Conservation (phyloP, 2,329 filamentous ascomycete genomes). For the Alternaria sp. region DNA sequence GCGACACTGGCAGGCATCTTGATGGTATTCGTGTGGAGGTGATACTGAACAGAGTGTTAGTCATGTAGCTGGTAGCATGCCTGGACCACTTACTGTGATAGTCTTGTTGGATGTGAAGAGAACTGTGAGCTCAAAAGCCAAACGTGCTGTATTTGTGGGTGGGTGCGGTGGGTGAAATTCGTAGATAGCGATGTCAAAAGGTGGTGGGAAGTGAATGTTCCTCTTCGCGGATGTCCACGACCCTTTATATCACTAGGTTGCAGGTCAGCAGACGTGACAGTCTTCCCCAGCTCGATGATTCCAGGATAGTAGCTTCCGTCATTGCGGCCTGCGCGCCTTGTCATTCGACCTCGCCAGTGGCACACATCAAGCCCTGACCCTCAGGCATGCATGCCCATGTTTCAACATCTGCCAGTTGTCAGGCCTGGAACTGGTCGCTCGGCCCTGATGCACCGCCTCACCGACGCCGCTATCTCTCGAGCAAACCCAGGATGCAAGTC, state of each 20-base stretch:
- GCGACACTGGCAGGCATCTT: constrained; percentile 44
- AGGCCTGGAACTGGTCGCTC: constrained; percentile 18
- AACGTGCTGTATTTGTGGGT: background rate
- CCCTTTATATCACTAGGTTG: constrained; percentile 11
- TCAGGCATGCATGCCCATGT: constrained; percentile 14
- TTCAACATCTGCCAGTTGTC: constrained; percentile 2
- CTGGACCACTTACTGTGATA: background rate
- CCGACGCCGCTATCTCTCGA: constrained; percentile 2
- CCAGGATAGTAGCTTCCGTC: background rate
- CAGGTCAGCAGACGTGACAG: background rate
- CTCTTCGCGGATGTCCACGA: background rate
- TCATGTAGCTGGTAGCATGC: background rate
- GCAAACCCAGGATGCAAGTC: background rate
- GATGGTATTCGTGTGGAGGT: constrained; percentile 1
- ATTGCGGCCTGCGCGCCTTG: constrained; percentile 5
- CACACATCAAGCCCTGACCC: constrained; percentile 6
- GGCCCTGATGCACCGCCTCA: constrained; percentile 20
- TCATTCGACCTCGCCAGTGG: constrained; percentile 7
- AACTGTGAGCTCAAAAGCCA: background rate
- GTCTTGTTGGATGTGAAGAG: background rate
- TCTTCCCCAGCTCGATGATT: background rate
- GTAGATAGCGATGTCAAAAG: background rate
- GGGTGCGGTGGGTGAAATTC: background rate
- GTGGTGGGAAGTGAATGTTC: background rate
- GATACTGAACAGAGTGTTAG: background rate